These are phyloP conservation scores for Dothidotthia symphoricarpi DNA, from an alignment of 2,329 filamentous ascomycete species.

Conservation along the genomic window DNA sequence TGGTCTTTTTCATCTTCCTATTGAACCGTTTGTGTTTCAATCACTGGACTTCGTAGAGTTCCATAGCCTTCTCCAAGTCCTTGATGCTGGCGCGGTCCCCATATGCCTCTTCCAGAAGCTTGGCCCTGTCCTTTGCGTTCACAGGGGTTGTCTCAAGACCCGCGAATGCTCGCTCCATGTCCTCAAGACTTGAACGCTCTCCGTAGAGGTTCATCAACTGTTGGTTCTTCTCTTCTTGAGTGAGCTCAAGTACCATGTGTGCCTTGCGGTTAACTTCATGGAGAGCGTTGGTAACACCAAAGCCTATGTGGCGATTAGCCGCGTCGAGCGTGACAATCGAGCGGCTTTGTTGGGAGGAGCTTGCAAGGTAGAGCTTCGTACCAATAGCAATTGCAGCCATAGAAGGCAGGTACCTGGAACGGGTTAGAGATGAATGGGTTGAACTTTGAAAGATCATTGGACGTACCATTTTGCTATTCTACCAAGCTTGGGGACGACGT, in stretches of 20 bases:
- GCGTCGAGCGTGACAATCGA: slow-evolving; percentile 30
- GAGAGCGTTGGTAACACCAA: slow-evolving; percentile 32
- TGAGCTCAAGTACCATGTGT: slow-evolving; percentile 21
- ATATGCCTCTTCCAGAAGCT: slow-evolving; percentile 48
- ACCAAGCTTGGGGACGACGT: slow-evolving; percentile 32
- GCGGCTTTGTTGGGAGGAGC: slow-evolving; percentile 18
- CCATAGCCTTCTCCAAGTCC: slow-evolving; percentile 47
- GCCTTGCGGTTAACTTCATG: slow-evolving; percentile 32
- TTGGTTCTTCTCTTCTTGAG: slow-evolving; percentile 34
- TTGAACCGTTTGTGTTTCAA: neutral
- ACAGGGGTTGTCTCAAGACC: slow-evolving; percentile 29
- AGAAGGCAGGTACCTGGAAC: slow-evolving; percentile 33
- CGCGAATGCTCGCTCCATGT: slow-evolving; percentile 34
- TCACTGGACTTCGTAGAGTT: slow-evolving; percentile 46
- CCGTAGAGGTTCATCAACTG: slow-evolving; percentile 33
- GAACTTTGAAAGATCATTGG: neutral
- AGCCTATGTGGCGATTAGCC: slow-evolving; percentile 36
- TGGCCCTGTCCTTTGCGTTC: slow-evolving; percentile 38
- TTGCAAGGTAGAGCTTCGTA: slow-evolving; percentile 23
- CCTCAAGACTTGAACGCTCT: slow-evolving; percentile 33
- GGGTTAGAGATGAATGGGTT: slow-evolving; percentile 7
- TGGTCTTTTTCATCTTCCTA: slow-evolving; percentile 4
- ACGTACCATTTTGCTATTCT: slow-evolving; percentile 34
- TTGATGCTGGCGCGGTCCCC: slow-evolving; percentile 46
- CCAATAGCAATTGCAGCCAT: slow-evolving; percentile 36